Base-by-base conservation (phyloP, 106 monocot genomes). In the Acorus gramineus region DNA sequence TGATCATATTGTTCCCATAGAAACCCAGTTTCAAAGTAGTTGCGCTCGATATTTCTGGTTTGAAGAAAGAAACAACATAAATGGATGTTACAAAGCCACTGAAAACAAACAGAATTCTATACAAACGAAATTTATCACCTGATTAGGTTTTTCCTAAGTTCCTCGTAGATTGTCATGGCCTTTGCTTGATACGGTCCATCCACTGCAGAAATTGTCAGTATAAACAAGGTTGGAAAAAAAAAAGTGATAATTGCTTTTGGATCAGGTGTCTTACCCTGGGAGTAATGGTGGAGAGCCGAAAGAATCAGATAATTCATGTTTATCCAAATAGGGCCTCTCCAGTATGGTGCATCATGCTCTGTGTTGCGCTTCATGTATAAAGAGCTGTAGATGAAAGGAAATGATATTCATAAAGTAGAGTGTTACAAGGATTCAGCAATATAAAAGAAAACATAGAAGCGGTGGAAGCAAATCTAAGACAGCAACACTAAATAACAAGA, bases 251-350 rank as follows among this genome's bases (percentile, higher is more conserved):
- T 44, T 12, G 13, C 0, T 6, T 46, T 56, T 3, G 0, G 58
- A 63, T 10, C 9, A 44, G 45, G 8, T 42, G 63, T 54, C 10
- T 50, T 76, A 84, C 96, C 84, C 83, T 78, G 77, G 2, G 96
- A 87, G 52, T 98, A 98, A 52, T 88, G 88, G 50, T 76, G 68
- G 10, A 98, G 96, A 14, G 85, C 87, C 56, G 96, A 83, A 65
- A 98, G 87, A 77, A 88, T 83, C 87, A 98, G 70, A 75, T 92
- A 98, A 47, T 98, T 98, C 81, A 98, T 85, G 62, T 98, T 98
- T 66, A 98, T 98, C 96, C 96, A 98, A 66, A 98, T 81, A 42
- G 91, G 78, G 12, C 96, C 96, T 71, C 96, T 82, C 96, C 96
- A 98, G 61, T 98, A 98, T 9, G 96, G 96, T 11, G 87, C 77